Evolutionary conservation across 208 protist species (phyloP).

Genomic region (Kentomonas sorsogonicus): DNA sequence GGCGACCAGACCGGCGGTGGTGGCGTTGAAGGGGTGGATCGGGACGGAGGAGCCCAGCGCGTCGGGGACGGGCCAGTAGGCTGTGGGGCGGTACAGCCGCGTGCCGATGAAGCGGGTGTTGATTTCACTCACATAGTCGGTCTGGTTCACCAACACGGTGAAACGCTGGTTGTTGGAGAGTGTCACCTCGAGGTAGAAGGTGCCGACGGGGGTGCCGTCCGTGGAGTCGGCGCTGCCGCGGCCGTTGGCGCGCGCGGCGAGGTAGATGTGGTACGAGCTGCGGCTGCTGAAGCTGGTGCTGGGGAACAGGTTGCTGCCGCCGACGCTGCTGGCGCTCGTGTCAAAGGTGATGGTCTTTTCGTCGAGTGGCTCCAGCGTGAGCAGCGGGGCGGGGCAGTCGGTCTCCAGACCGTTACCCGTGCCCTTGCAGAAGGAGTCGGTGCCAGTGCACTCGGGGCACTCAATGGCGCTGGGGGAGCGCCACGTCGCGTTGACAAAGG

Average conservation of each 20-base stretch:
- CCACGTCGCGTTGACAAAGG: slow-evolving; percentile 54
- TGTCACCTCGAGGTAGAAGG: slow-evolving; percentile 42
- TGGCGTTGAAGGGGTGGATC: slow-evolving; percentile 36
- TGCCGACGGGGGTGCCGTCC: slow-evolving; percentile 36
- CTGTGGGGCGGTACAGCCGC: slow-evolving; percentile 49
- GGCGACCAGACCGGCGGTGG: slow-evolving; percentile 5
- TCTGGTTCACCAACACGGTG: slow-evolving; percentile 58
- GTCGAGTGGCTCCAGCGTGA: slow-evolving; percentile 44
- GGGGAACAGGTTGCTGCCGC: slow-evolving; percentile 23
- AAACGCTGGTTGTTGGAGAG: slow-evolving; percentile 37
- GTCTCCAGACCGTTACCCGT: slow-evolving; percentile 41
- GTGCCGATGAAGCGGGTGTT: slow-evolving; percentile 43
- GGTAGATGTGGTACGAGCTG: slow-evolving; percentile 39
- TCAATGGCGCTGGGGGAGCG: slow-evolving; percentile 46
- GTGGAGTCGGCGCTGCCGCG: slow-evolving; percentile 23
- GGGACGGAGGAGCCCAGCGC: slow-evolving; percentile 67
- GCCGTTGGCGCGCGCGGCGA: slow-evolving; percentile 56
- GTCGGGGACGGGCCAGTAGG: slow-evolving; percentile 80
- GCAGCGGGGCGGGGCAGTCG: slow-evolving; percentile 48
- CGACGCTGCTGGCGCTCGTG: slow-evolving; percentile 3
- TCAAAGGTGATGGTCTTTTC: slow-evolving; percentile 22
- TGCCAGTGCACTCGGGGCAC: slow-evolving; percentile 73
- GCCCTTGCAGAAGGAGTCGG: slow-evolving; percentile 38
- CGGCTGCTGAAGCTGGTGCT: slow-evolving; percentile 26
- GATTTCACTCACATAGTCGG: slow-evolving; percentile 68